Evolutionary conservation across 371 early-diverging fungal species (phyloP), one percentile per base, ranked within the genome.

Genomic region (Haplosporangium sp.): DNA sequence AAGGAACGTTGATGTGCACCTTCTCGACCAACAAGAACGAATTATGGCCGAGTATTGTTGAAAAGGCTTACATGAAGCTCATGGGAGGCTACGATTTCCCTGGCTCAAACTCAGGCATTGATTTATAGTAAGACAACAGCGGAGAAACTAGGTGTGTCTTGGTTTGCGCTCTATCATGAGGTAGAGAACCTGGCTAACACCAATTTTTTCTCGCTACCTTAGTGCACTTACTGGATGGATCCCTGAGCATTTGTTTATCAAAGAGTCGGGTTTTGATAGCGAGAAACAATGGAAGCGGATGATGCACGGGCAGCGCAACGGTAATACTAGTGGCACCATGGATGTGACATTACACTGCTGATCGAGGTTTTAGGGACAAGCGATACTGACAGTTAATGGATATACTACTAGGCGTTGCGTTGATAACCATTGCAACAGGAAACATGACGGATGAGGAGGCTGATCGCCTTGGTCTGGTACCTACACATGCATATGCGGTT

Each of bases 51-150:
- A 93, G 94, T 63, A 90, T 97, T 21, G 86, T 96, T 29, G 97
- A 97, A 75, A 97, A 97, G 70, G 95, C 96, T 8, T 97, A 94
- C 74, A 90, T 96, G 92, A 97, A 97, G 74, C 82, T 95, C 7
- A 95, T 94, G 94, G 96, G 96, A 43, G 97, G 97, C 43, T 97
- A 96, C 79, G 93, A 94, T 72, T 97, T 96, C 70, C 95, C 95
- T 6, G 97, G 97, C 55, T 95, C 95, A 38, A 95, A 95, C 77
- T 94, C 96, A 7, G 94, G 95, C 48, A 94, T 94, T 51, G 96
- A 96, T 82, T 75, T 96, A 55, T 90, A 95, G 89, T 84, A 88
- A 69, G 86, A 12, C 14, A 12, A 16, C 8, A 1, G n/a, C n/a
- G 57, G 36, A n/a, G 0, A 37, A 18, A 29, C 14, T 12, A 14